A percentile compares a stretch with the other conserved stretches of the same genome.
phyloP scores from a whole-genome alignment of 2,329 filamentous ascomycete species.

The Penicillium sp. region DNA sequence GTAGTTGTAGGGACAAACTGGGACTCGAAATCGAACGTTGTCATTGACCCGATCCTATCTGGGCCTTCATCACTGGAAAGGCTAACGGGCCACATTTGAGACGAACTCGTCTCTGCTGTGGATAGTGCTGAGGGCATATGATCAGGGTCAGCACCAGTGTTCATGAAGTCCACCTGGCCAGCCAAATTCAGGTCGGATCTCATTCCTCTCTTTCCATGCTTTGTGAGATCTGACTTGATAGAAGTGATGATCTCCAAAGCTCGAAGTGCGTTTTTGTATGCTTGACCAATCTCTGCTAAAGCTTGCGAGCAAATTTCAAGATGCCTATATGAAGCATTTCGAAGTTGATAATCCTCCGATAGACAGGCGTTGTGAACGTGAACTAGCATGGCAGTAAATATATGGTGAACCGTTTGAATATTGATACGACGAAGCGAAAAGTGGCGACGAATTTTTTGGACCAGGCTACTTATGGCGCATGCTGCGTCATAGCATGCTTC shows the following conservation, averaged over 20 bases:
- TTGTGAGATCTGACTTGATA: conserved; percentile 24
- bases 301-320: conserved; percentile 22
- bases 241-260: conserved; percentile 20
- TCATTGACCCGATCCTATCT: too few relatives aligned
- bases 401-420: conserved; percentile 21
- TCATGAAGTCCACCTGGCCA: too few relatives aligned
- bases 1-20: too few relatives aligned
- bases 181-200: too few relatives aligned
- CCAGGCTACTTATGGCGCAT: neutral
- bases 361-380: conserved; percentile 21
- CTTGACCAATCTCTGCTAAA: conserved; percentile 18
- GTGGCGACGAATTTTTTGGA: conserved; percentile 15
- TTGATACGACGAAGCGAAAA: conserved; percentile 19
- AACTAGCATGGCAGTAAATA: conserved; percentile 21
- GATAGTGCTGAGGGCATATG: too few relatives aligned
- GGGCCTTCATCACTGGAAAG: too few relatives aligned
- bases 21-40: too few relatives aligned
- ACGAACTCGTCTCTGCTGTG: too few relatives aligned
- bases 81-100: too few relatives aligned
- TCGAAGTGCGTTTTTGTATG: conserved; percentile 19
- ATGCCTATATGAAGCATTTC: conserved; percentile 15
- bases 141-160: too few relatives aligned
- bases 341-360: conserved; percentile 8
- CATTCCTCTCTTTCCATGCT: too few relatives aligned
- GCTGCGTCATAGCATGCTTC: neutral